Conservation (phyloP, 1,139 yeast genomes). For the Pneumocystis sp. region DNA sequence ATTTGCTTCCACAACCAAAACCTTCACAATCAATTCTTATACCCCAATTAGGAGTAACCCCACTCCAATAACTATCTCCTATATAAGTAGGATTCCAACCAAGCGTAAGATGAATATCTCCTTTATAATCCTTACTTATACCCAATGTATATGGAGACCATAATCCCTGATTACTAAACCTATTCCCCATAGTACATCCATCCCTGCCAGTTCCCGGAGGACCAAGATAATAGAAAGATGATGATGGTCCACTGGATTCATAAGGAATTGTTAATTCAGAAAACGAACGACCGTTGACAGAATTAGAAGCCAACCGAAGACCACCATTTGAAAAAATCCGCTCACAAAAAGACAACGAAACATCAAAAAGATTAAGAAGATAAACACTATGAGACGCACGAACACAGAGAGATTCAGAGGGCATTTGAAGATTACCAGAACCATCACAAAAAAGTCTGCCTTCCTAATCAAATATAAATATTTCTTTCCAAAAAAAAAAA, state of each 20-base stretch:
- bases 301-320: conserved; percentile 81
- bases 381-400: conserved; percentile 54
- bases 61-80: conserved; percentile 42
- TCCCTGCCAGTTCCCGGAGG: conserved; percentile 74
- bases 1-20: conserved; percentile 54
- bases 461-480: conserved; percentile 63
- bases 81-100: conserved; percentile 84
- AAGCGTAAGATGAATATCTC: conserved; percentile 63
- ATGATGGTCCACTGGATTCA: conserved; percentile 44
- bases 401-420: conserved; percentile 46
- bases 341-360: conserved; percentile 65
- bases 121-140: conserved; percentile 48
- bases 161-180: conserved; percentile 56
- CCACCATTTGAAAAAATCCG: conserved; percentile 88
- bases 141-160: conserved; percentile 94
- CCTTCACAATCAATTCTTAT: conserved; percentile 58
- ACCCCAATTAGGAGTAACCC: conserved; percentile 48
- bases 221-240: conserved; percentile 81
- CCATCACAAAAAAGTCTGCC: conserved; percentile 70
- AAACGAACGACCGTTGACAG: conserved; percentile 34
- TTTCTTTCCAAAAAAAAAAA: conserved; percentile 92
- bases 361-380: conserved; percentile 23
- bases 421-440: conserved; percentile 53
- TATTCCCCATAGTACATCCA: conserved; percentile 69
- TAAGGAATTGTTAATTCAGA: conserved; percentile 70